phyloP scores from a whole-genome alignment of 768 basidiomycete genomes.

The Lentinula edodes region DNA sequence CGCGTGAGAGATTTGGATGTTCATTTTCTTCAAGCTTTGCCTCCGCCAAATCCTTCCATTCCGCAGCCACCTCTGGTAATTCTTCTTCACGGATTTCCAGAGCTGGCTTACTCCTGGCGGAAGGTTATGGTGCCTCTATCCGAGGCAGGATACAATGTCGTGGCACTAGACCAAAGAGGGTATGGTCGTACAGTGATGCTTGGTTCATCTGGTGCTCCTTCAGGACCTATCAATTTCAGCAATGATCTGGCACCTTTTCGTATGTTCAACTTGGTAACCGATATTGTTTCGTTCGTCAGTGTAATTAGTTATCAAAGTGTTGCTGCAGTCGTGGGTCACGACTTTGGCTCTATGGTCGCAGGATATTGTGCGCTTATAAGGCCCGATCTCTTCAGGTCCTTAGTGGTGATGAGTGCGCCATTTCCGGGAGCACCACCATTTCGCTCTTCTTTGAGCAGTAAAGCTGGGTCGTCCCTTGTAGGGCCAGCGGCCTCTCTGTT shows the following conservation, averaged over 20 bases:
- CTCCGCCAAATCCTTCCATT: constrained; percentile 10
- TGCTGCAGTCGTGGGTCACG: constrained; percentile 53
- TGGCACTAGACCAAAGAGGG: constrained; percentile 59
- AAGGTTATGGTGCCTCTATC: constrained; percentile 49
- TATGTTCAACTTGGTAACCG: constrained; percentile 44
- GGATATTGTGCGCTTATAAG: constrained; percentile 47
- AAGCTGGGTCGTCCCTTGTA: background rate
- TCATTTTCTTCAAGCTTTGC: constrained; percentile 47
- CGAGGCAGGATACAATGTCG: constrained; percentile 49
- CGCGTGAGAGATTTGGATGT: constrained; percentile 43
- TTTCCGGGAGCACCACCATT: constrained; percentile 41
- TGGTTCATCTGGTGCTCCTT: background rate
- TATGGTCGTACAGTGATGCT: constrained; percentile 36
- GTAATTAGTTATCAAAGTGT: constrained; percentile 43
- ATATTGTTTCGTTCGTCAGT: constrained; percentile 45
- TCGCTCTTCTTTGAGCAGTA: constrained; percentile 6
- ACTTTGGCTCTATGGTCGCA: constrained; percentile 51
- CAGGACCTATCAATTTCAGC: constrained; percentile 29
- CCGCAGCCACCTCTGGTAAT: constrained; percentile 38
- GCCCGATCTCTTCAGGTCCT: constrained; percentile 49
- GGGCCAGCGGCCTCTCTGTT: constrained; percentile 9
- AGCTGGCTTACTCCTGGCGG: constrained; percentile 62
- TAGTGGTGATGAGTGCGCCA: constrained; percentile 58
- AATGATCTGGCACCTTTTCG: constrained; percentile 48
- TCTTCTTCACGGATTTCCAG: constrained; percentile 64